These are phyloP conservation scores for Fusarium robinianum DNA, from an alignment of 2,329 filamentous ascomycete genomes.

Conservation along the genomic window DNA sequence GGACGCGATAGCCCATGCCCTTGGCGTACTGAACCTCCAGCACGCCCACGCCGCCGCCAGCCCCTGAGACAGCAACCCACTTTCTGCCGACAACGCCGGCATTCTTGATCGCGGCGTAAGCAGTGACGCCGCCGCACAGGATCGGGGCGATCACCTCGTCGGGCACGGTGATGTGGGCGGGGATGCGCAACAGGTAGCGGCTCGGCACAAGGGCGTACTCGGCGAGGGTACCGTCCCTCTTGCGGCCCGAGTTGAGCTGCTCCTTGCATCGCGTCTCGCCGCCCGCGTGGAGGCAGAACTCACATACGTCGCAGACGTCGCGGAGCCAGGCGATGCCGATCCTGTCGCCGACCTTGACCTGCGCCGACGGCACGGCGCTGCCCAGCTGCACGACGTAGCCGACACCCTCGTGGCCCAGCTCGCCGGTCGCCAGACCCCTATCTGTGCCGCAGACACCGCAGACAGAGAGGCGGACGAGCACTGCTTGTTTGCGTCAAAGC, in stretches of 20 bases:
- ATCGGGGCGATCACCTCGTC: conserved; percentile 47
- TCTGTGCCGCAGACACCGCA: conserved; percentile 16
- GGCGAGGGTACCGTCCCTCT: conserved; percentile 45
- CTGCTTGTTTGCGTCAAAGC: conserved; percentile 4
- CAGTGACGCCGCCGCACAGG: conserved; percentile 49
- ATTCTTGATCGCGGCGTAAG: conserved; percentile 46
- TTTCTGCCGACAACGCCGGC: conserved; percentile 38
- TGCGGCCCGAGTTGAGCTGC: conserved; percentile 39
- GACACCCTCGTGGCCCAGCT: conserved; percentile 17
- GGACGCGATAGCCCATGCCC: conserved; percentile 47
- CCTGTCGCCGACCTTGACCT: conserved; percentile 5
- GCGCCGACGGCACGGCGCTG: neutral
- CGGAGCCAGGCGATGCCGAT: conserved; percentile 13
- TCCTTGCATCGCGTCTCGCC: conserved; percentile 43
- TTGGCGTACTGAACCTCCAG: conserved; percentile 45
- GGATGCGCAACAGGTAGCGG: conserved; percentile 38
- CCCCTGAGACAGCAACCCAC: conserved; percentile 44
- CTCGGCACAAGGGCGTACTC: conserved; percentile 43
- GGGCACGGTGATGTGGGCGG: conserved; percentile 30
- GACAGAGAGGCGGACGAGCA: conserved; percentile 5
- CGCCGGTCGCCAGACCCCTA: conserved; percentile 7
- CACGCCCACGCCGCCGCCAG: conserved; percentile 46
- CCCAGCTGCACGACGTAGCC: conserved; percentile 6
- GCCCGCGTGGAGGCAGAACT: conserved; percentile 39
- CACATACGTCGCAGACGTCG: conserved; percentile 41